Percentiles rank a stretch among this genome's conserved stretches.
Evolutionary conservation across 257 asterid species (phyloP).

Genomic region (Solanum dulcamara): DNA sequence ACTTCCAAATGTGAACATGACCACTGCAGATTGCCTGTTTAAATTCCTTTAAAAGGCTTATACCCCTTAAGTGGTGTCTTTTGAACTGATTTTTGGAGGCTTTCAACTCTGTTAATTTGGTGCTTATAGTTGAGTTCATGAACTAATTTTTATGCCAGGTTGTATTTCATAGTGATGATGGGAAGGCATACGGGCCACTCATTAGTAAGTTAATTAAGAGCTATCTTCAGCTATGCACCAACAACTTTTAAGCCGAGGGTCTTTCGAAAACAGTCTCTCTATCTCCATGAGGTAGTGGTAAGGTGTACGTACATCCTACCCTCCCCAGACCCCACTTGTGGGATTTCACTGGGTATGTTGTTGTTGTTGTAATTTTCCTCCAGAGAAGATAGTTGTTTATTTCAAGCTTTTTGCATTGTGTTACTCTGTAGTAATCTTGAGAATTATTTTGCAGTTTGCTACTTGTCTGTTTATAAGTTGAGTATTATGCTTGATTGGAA

Average conservation of each 20-base stretch:
- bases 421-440: not conserved
- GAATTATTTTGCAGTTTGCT: not conserved
- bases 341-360: too few relatives aligned
- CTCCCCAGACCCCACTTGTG: too few relatives aligned
- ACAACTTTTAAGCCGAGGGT: too few relatives aligned
- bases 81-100: not conserved
- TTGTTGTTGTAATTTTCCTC: not conserved
- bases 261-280: too few relatives aligned
- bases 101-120: not conserved
- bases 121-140: not conserved
- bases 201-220: constrained; percentile 35
- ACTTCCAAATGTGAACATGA: constrained; percentile 24
- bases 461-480: not conserved
- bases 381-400: not conserved
- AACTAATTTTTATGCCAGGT: constrained; percentile 25
- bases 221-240: not conserved
- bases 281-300: too few relatives aligned
- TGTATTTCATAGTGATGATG: constrained; percentile 46
- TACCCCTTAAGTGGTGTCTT: not conserved
- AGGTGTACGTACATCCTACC: too few relatives aligned
- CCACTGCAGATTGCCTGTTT: constrained; percentile 60
- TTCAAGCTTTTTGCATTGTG: not conserved
- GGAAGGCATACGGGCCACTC: constrained; percentile 60
- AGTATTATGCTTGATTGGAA: not conserved
- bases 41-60: constrained; percentile 53